These are phyloP conservation scores for Teratosphaeriaceae sp. DNA, from an alignment of 2,329 filamentous ascomycete genomes.

Conservation along the genomic window DNA sequence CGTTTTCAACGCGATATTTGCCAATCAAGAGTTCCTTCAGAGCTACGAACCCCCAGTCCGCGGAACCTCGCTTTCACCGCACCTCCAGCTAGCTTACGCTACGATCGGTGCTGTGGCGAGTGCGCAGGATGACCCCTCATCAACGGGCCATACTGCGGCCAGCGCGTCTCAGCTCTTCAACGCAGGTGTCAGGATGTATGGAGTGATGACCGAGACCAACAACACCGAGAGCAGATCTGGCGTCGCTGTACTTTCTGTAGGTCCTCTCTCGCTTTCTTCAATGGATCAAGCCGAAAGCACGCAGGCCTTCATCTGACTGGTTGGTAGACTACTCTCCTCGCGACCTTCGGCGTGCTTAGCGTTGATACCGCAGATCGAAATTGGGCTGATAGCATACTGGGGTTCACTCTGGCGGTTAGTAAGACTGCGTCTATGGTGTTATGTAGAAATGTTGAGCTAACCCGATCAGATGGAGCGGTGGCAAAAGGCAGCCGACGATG, in stretches of 20 bases:
- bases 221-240: neutral
- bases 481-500: neutral
- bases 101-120: neutral
- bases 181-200: neutral
- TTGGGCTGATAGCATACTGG: neutral
- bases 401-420: neutral
- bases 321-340: neutral
- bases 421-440: no score
- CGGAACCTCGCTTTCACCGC: neutral
- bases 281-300: no score
- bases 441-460: no score
- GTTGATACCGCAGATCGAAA: neutral
- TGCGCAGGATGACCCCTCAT: neutral
- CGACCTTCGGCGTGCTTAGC: neutral
- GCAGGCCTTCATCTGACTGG: no score
- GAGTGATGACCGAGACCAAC: neutral
- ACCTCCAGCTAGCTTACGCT: neutral
- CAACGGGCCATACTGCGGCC: neutral
- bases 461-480: neutral
- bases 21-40: neutral
- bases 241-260: neutral
- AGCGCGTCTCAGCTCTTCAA: neutral
- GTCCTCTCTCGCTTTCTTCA: no score
- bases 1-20: neutral
- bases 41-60: neutral